Evolutionary conservation across 768 basidiomycete species (phyloP).

Genomic region (Saitozyma sp.): DNA sequence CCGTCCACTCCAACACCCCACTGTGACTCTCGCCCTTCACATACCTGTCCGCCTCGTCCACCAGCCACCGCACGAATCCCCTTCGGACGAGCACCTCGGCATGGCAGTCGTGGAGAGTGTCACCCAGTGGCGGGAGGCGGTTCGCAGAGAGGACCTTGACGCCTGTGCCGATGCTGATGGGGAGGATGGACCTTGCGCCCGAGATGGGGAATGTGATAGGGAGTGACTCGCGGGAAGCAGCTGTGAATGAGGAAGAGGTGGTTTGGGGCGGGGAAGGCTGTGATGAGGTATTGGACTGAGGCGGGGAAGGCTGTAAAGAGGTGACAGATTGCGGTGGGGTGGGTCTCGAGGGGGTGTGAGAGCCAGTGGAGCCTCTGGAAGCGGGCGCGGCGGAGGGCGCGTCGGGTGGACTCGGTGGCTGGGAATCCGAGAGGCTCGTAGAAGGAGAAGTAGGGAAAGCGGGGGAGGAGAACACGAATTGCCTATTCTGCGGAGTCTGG

Average conservation of each 20-base stretch:
- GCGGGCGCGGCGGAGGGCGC: too few relatives aligned
- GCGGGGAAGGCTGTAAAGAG: neutral
- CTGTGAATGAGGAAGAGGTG: constrained; percentile 76
- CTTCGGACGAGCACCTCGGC: constrained; percentile 89
- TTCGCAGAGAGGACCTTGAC: constrained; percentile 76
- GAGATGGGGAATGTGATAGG: constrained; percentile 59
- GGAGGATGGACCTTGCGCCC: neutral
- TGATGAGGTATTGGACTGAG: constrained; percentile 57
- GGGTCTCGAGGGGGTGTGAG: too few relatives aligned
- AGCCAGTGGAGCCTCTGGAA: too few relatives aligned
- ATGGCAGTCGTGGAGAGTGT: constrained; percentile 82
- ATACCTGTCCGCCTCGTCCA: constrained; percentile 62
- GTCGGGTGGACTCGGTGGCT: too few relatives aligned
- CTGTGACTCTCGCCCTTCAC: neutral
- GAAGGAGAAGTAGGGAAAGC: too few relatives aligned
- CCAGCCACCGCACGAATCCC: constrained; percentile 72
- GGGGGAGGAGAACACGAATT: too few relatives aligned
- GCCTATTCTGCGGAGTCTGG: neutral
- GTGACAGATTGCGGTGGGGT: too few relatives aligned
- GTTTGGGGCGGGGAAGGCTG: constrained; percentile 60
- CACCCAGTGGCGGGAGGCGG: constrained; percentile 67
- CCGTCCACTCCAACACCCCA: constrained; percentile 15
- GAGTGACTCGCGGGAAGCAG: constrained; percentile 76
- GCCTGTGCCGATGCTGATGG: constrained; percentile 59
- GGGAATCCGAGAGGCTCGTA: too few relatives aligned